Percentiles rank a stretch among this genome's conserved stretches.
These are phyloP conservation scores for Infundibulicybe gibba DNA, from an alignment of 768 basidiomycete genomes.

Conservation along the genomic window DNA sequence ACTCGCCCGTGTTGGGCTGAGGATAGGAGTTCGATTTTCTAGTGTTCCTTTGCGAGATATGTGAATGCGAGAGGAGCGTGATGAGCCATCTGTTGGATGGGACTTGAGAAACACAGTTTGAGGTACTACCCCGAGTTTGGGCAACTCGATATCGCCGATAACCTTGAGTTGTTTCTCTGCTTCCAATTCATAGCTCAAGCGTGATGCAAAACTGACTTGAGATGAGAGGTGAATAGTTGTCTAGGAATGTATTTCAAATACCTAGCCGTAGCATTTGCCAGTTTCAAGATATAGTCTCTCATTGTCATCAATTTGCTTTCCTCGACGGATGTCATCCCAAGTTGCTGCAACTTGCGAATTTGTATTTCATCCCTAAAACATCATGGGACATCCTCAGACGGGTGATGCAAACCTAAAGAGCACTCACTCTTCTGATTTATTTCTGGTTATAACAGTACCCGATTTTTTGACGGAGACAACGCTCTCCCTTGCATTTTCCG, in stretches of 20 bases:
- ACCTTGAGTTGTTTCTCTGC: constrained; percentile 60
- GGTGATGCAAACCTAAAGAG: neutral
- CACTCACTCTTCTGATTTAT: constrained; percentile 74
- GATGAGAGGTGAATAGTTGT: neutral
- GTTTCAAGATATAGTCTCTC: constrained; percentile 83
- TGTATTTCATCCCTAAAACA: constrained; percentile 69
- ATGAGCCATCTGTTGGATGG: constrained; percentile 36
- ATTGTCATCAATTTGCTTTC: constrained; percentile 86
- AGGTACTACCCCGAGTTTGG: constrained; percentile 85
- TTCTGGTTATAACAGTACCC: constrained; percentile 41
- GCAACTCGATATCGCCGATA: constrained; percentile 70
- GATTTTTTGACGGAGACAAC: constrained; percentile 61
- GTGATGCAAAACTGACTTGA: constrained; percentile 56
- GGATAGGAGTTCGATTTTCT: neutral
- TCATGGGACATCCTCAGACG: constrained; percentile 1
- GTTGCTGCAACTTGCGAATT: constrained; percentile 72
- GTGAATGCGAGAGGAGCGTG: constrained; percentile 34
- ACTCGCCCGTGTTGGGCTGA: constrained; percentile 47
- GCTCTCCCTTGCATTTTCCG: constrained; percentile 71
- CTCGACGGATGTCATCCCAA: constrained; percentile 81
- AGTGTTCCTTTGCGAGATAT: constrained; percentile 19
- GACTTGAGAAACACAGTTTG: constrained; percentile 86
- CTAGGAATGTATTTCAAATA: constrained; percentile 21
- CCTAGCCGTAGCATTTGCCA: constrained; percentile 80
- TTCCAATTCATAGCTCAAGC: constrained; percentile 60